Conservation (phyloP, 2,329 filamentous ascomycete species). For the Penicillium sp. region DNA sequence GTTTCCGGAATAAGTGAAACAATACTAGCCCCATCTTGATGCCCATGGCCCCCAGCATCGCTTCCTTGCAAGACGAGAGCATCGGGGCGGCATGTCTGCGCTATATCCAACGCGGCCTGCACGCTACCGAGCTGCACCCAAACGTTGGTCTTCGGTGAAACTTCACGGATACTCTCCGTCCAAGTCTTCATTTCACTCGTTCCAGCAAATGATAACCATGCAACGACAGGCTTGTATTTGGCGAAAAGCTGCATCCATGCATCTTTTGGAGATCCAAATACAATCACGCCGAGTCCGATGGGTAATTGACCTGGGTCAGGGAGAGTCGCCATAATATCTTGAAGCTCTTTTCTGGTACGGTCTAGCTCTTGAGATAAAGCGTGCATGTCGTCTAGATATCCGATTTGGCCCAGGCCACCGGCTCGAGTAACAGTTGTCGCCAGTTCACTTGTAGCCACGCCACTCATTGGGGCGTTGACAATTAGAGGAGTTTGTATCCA, state of each 20-base stretch:
- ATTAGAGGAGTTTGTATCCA: conserved; percentile 19
- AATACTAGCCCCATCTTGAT: conserved; percentile 11
- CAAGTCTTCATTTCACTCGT: conserved; percentile 10
- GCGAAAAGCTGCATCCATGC: conserved; percentile 11
- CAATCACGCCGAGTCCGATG: conserved; percentile 15
- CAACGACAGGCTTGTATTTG: conserved; percentile 15
- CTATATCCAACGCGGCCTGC: conserved; percentile 12
- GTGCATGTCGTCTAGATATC: conserved; percentile 13
- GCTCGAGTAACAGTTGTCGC: conserved; percentile 16
- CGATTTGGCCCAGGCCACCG: conserved; percentile 22
- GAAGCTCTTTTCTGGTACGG: not conserved
- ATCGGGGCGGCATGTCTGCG: conserved; percentile 14
- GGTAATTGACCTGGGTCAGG: conserved; percentile 4
- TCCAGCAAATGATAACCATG: conserved; percentile 20
- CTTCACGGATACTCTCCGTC: conserved; percentile 9
- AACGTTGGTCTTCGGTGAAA: conserved; percentile 12
- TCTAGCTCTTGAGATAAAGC: conserved; percentile 4
- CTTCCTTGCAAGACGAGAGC: conserved; percentile 20
- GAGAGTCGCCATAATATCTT: not conserved
- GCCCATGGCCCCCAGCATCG: conserved; percentile 21
- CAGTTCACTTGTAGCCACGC: conserved; percentile 14
- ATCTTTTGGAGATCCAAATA: conserved; percentile 9
- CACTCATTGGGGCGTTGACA: conserved; percentile 22
- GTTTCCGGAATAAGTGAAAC: conserved; percentile 14
- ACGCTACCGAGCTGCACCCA: conserved; percentile 20